These are phyloP conservation scores for Erucastrum elatum DNA, from an alignment of 345 rosid genomes.

Conservation along the genomic window DNA sequence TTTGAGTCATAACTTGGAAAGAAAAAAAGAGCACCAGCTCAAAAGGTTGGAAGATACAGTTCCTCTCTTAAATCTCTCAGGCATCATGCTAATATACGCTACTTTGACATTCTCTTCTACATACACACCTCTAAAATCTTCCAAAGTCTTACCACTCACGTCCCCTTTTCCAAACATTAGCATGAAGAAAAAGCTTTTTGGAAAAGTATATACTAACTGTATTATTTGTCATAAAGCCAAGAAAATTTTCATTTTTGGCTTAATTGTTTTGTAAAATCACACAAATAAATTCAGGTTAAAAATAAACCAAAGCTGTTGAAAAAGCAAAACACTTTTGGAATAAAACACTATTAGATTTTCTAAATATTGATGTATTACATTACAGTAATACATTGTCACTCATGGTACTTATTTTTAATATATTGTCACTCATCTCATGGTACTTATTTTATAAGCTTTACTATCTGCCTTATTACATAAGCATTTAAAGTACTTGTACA, in stretches of 20 bases:
- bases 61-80: not conserved
- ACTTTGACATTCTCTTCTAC: constrained; percentile 36
- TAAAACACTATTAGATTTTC: not conserved
- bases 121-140: constrained; percentile 26
- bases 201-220: not conserved
- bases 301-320: constrained; percentile 19
- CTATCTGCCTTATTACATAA: constrained; percentile 23
- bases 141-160: constrained; percentile 22
- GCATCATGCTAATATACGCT: constrained; percentile 61
- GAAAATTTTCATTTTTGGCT: not conserved
- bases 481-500: constrained; percentile 42
- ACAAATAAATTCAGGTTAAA: not conserved
- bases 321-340: constrained; percentile 26
- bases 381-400: not conserved
- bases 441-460: constrained; percentile 13
- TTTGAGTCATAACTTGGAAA: constrained; percentile 14
- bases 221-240: constrained; percentile 26
- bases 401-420: too few relatives aligned
- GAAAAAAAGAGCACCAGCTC: constrained; percentile 21
- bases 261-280: not conserved
- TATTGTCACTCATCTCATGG: constrained; percentile 19
- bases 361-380: not conserved
- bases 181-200: not conserved
- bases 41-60: constrained; percentile 33
- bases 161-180: not conserved